Percentiles rank a stretch among this genome's conserved stretches.
These are phyloP conservation scores for Dinochytrium kinnereticum DNA, from an alignment of 371 early-diverging fungal species.

Conservation along the genomic window DNA sequence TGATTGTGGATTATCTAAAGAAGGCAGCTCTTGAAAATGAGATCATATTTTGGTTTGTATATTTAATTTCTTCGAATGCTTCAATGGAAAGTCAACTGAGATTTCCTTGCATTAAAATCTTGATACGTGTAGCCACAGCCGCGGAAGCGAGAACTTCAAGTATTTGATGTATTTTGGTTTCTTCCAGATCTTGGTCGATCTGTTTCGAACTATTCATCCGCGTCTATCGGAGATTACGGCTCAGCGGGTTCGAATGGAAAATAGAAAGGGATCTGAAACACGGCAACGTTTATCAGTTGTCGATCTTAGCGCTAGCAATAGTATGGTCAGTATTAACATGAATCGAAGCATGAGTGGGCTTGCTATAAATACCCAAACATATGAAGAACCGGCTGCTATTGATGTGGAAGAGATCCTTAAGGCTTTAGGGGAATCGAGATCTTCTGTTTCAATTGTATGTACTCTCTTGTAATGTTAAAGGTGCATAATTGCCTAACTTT, in stretches of 20 bases:
- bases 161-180: not conserved
- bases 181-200: not conserved
- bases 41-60: slow-evolving; percentile 7
- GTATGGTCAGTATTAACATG: not conserved
- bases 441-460: not conserved
- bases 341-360: slow-evolving; percentile 1
- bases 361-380: not conserved
- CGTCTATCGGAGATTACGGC: not conserved
- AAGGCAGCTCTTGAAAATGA: not conserved
- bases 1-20: not conserved
- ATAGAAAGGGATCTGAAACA: not conserved
- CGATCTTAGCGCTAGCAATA: not conserved
- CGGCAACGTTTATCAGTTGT: not conserved
- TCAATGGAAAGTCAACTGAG: no score
- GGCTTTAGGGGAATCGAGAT: not conserved
- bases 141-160: not conserved
- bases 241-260: not conserved
- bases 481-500: not conserved
- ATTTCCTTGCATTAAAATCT: no score
- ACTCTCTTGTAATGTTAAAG: not conserved
- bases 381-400: not conserved
- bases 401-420: not conserved
- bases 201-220: not conserved
- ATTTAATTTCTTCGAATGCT: not conserved
- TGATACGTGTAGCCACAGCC: not conserved